These are phyloP conservation scores for Pythium dissimile DNA, from an alignment of 352 stramenopile species.

Conservation along the genomic window DNA sequence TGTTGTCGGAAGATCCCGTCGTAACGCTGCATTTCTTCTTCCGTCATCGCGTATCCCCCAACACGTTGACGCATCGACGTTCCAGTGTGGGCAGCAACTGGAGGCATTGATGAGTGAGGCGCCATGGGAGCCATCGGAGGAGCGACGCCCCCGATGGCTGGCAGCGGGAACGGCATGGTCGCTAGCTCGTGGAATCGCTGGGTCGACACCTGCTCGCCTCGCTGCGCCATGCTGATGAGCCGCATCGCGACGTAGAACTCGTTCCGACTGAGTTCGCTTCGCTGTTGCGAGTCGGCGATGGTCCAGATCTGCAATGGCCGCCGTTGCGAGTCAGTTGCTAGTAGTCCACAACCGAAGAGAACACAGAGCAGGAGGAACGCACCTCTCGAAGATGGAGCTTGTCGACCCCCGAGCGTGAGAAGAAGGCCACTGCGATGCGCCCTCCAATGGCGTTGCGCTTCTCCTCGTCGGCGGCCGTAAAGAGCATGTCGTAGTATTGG, in stretches of 20 bases:
- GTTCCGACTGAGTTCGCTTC: constrained; percentile 68
- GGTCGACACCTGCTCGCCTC: constrained; percentile 56
- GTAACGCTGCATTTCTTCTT: constrained; percentile 89
- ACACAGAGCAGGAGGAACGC: not conserved
- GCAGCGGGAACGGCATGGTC: constrained; percentile 46
- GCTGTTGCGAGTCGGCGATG: constrained; percentile 65
- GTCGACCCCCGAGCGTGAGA: constrained; percentile 89
- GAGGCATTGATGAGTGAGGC: no score
- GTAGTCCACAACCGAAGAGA: not conserved
- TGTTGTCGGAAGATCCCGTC: constrained; percentile 92
- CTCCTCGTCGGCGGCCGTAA: constrained; percentile 86
- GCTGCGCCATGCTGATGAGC: constrained; percentile 81
- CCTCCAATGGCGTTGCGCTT: constrained; percentile 82
- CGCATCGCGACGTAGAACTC: constrained; percentile 88
- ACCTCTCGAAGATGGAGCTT: constrained; percentile 77
- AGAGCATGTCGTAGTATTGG: constrained; percentile 91
- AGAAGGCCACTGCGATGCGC: constrained; percentile 90
- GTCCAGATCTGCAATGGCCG: constrained; percentile 63
- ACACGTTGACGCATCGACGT: not conserved
- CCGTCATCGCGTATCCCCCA: constrained; percentile 76
- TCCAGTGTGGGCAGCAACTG: no score
- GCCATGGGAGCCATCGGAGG: constrained; percentile 30
- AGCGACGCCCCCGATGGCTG: constrained; percentile 61
- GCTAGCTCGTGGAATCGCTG: constrained; percentile 74
- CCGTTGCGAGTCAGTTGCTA: not conserved